Evolutionary conservation across 306 rosid species (phyloP).

Genomic region (Rosa lucieae): DNA sequence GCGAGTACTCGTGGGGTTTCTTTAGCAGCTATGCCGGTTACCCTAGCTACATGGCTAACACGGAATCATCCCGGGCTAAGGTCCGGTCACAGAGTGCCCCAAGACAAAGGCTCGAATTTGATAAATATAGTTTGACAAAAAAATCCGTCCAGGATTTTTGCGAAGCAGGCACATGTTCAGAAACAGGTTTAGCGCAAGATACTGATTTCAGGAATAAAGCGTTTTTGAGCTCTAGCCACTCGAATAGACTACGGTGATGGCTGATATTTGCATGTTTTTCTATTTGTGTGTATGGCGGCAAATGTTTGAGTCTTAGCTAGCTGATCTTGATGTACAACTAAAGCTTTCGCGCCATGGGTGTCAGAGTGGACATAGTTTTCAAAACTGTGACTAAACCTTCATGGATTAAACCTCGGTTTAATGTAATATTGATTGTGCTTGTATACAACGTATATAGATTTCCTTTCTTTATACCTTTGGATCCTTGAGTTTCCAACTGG

Average conservation of each 20-base stretch:
- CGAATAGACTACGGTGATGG: conserved; percentile 52
- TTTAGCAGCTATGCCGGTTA: conserved; percentile 50
- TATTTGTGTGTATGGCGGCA: conserved; percentile 30
- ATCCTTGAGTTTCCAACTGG: neutral
- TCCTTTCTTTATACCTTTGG: neutral
- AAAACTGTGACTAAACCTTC: conserved; percentile 8
- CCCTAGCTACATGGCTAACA: conserved; percentile 92
- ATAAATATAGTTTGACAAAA: conserved; percentile 43
- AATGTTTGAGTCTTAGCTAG: neutral
- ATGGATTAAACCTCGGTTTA: neutral
- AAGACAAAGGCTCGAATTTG: conserved; percentile 80
- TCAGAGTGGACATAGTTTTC: conserved; percentile 8
- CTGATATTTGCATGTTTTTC: conserved; percentile 4
- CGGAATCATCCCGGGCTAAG: conserved; percentile 83
- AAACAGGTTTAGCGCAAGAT: conserved; percentile 30
- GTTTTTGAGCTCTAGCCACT: conserved; percentile 36
- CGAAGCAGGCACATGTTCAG: conserved; percentile 55
- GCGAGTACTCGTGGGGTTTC: conserved; percentile 72
- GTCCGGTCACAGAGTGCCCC: conserved; percentile 95
- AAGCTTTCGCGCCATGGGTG: conserved; percentile 8
- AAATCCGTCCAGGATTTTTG: conserved; percentile 47
- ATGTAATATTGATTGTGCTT: neutral
- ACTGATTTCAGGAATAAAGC: conserved; percentile 41
- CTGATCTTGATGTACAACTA: conserved; percentile 17
- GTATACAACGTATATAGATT: neutral